phyloP scores from a whole-genome alignment of 805 yeast genomes.

The Nakazawaea wyomingensis region DNA sequence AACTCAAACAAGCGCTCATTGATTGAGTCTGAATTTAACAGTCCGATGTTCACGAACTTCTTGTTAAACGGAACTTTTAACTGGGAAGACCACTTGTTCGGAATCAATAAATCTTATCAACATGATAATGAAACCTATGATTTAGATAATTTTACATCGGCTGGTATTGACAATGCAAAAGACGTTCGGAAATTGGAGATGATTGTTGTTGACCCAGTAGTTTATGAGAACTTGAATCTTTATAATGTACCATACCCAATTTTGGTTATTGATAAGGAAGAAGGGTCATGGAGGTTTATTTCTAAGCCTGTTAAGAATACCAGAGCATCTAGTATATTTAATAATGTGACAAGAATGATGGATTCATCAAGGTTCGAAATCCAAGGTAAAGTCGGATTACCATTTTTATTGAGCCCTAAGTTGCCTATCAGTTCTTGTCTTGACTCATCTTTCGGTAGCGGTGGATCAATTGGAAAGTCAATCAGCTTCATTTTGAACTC shows the following conservation, averaged over 20 bases:
- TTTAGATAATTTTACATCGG: no score
- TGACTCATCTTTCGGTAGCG: slow-evolving; percentile 8
- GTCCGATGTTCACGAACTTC: no score
- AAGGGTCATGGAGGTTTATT: neutral
- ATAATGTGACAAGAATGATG: neutral
- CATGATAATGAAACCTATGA: no score
- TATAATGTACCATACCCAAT: neutral
- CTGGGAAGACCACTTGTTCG: no score
- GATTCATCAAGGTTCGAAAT: slow-evolving; percentile 4
- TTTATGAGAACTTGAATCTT: neutral
- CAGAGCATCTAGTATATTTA: neutral
- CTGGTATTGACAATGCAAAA: no score
- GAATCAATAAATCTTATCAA: no score
- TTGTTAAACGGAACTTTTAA: no score
- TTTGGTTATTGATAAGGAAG: neutral
- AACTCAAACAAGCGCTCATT: no score
- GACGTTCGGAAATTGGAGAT: neutral
- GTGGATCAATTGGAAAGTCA: slow-evolving; percentile 8
- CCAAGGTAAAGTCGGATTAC: neutral
- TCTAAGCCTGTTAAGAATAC: neutral
- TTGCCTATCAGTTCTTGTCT: slow-evolving; percentile 9
- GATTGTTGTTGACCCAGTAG: neutral
- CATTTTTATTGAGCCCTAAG: slow-evolving; percentile 2
- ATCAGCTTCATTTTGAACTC: neutral
- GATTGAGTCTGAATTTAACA: no score